Conservation (phyloP, 176 grass and related monocot genomes). For the Ampelocalamus luodianensis region DNA sequence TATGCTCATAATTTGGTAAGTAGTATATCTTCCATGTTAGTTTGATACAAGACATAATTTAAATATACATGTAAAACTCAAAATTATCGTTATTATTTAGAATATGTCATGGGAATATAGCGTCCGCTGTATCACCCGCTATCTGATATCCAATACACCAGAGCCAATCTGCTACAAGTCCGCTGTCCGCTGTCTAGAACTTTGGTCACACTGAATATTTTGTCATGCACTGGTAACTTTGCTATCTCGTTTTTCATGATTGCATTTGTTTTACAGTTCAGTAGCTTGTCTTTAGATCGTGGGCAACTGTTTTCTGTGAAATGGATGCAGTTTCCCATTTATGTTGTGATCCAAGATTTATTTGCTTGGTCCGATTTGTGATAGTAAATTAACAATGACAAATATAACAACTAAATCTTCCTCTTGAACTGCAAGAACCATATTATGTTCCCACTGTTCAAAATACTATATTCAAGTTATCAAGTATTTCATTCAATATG, state of each 20-base stretch:
- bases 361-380: neutral
- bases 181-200: no score
- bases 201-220: no score
- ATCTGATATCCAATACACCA: no score
- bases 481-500: neutral
- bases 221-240: no score
- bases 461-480: slow-evolving; percentile 14
- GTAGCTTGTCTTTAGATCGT: neutral
- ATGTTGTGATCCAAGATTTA: neutral
- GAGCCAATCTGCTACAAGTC: no score
- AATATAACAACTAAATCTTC: neutral
- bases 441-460: neutral
- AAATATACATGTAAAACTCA: no score
- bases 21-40: no score
- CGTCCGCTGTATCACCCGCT: no score
- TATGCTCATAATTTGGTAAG: no score
- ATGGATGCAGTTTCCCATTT: neutral
- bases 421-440: neutral
- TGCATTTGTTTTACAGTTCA: neutral
- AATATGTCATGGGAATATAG: no score
- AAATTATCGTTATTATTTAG: no score
- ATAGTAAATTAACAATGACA: neutral
- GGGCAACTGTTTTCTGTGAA: neutral
- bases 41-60: no score
- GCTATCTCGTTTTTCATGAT: neutral